phyloP scores from a whole-genome alignment of 495 filamentous ascomycete species.

The Penicillium chermesinum region DNA sequence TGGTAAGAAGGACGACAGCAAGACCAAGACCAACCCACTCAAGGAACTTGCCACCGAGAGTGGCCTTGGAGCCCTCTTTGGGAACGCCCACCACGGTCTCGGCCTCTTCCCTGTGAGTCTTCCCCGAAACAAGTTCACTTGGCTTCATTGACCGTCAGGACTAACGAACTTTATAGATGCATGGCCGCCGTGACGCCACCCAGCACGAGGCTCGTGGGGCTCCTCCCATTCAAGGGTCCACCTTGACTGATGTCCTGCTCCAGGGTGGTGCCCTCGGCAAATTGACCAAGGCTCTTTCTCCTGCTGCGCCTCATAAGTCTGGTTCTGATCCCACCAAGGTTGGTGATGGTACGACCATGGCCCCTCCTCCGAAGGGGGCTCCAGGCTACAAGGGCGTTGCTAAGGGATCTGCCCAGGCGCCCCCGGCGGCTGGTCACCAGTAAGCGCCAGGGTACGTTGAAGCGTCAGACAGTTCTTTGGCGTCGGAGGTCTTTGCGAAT shows the following conservation, averaged over 20 bases:
- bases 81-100: conserved; percentile 20
- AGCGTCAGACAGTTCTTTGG: neutral
- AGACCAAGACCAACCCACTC: conserved; percentile 1
- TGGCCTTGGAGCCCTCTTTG: conserved; percentile 17
- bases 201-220: conserved; percentile 9
- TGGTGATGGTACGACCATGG: conserved; percentile 3
- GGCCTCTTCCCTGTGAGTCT: conserved; percentile 19
- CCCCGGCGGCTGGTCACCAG: neutral
- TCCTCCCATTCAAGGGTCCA: conserved; percentile 21
- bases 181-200: conserved; percentile 13
- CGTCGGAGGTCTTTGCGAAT: neutral
- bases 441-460: neutral
- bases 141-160: too few relatives aligned
- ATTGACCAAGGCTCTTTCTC: conserved; percentile 10
- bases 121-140: neutral
- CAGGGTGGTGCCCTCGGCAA: conserved; percentile 17
- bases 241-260: conserved; percentile 15
- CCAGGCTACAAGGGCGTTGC: neutral
- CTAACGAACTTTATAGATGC: conserved; percentile 15
- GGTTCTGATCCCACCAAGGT: neutral
- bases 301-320: neutral
- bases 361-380: neutral
- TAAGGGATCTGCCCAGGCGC: neutral
- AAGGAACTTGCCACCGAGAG: conserved; percentile 8
- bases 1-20: neutral